Conservation (phyloP, 2,329 filamentous ascomycete genomes). For the Leptographium lundbergii region DNA sequence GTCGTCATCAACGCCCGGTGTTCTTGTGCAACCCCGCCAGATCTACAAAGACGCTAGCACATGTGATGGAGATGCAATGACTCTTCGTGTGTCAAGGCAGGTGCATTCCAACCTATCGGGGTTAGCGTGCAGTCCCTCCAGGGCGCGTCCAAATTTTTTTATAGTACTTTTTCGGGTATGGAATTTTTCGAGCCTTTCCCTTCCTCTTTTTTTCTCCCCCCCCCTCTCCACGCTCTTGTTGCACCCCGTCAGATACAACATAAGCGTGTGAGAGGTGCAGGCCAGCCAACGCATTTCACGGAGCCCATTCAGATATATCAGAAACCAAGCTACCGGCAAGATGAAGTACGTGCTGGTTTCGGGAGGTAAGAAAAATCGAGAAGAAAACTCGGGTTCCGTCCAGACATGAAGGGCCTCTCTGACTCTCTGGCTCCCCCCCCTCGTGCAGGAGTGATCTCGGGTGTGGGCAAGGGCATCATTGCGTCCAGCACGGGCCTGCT, state of each 20-base stretch:
- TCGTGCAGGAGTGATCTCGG: slow-evolving; percentile 13
- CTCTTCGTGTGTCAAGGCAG: not conserved
- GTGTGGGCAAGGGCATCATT: slow-evolving; percentile 16
- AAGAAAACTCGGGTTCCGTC: not conserved
- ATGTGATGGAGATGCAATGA: not conserved
- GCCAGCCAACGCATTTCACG: not conserved
- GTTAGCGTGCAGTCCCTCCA: not conserved
- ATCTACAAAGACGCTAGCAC: not conserved
- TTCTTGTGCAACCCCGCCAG: too few relatives aligned
- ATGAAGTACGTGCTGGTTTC: slow-evolving; percentile 16
- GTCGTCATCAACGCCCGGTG: too few relatives aligned
- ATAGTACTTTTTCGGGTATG: not conserved
- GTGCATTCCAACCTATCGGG: not conserved
- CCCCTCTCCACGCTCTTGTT: not conserved
- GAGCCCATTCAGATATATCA: not conserved
- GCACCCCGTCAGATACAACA: not conserved
- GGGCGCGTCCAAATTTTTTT: slow-evolving; percentile 1
- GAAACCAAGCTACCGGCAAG: slow-evolving; percentile 5
- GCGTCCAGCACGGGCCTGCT: slow-evolving; percentile 40
- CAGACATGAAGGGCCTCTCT: not conserved
- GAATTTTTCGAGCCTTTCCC: not conserved
- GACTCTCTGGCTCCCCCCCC: not conserved
- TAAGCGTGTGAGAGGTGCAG: not conserved
- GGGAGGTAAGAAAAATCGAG: slow-evolving; percentile 10
- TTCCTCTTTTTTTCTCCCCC: not conserved